Conservation (phyloP, 768 basidiomycete genomes). For the Leccinum aurantiacum region DNA sequence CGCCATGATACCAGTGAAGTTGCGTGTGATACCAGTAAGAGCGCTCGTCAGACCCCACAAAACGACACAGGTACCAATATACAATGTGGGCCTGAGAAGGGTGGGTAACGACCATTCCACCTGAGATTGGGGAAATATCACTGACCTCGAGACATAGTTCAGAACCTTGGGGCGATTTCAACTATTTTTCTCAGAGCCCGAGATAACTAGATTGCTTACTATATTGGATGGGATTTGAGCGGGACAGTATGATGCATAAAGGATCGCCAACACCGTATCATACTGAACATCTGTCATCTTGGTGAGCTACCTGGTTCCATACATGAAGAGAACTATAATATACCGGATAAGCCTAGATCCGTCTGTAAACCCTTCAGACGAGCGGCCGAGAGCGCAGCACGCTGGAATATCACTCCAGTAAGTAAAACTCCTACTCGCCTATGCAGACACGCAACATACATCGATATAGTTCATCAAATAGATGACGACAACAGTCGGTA, state of each 20-base stretch:
- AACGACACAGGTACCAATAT: conserved; percentile 59
- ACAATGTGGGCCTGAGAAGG: conserved; percentile 52
- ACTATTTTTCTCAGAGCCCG: too few relatives aligned
- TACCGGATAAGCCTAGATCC: conserved; percentile 48
- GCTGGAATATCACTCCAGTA: conserved; percentile 28
- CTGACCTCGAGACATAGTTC: conserved; percentile 52
- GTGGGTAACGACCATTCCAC: neutral
- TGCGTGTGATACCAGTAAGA: conserved; percentile 59
- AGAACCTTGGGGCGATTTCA: conserved; percentile 40
- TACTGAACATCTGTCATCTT: conserved; percentile 49
- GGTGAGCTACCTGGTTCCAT: neutral
- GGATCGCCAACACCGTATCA: conserved; percentile 51
- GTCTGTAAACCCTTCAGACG: conserved; percentile 50
- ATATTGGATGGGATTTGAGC: conserved; percentile 43
- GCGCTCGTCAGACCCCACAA: conserved; percentile 65
- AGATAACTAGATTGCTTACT: neutral
- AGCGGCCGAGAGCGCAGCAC: conserved; percentile 51
- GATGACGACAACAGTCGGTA: conserved; percentile 59
- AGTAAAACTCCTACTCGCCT: neutral
- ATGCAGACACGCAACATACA: conserved; percentile 34
- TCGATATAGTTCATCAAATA: conserved; percentile 72
- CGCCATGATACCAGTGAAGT: conserved; percentile 54
- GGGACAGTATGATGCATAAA: conserved; percentile 62
- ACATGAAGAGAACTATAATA: neutral
- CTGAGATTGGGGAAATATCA: neutral